Base-by-base conservation (phyloP, 2,329 filamentous ascomycete genomes). In the Cytospora chrysosperma region DNA sequence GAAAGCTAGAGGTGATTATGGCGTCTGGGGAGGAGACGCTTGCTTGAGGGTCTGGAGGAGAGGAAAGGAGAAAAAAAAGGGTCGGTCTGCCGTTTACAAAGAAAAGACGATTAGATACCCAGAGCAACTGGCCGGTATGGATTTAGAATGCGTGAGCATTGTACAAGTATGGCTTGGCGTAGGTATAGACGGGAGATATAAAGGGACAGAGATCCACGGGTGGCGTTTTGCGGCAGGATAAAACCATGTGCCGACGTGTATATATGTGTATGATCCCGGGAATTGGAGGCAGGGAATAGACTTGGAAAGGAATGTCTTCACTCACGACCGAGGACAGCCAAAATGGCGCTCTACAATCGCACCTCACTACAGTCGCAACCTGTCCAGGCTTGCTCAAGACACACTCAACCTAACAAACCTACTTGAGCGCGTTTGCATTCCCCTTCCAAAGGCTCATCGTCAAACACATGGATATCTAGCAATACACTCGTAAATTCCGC, bases 1-100 rank as follows among this genome's bases (percentile, higher is more conserved):
- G 90, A 71, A 86, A 88, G 76, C 83, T 98, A 68, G 90, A 93
- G 62, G 69, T 76, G 49, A 78, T 78, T 73, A 68, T 78, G 64
- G 78, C 78, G 21, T 13, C 37, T 1, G 63, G 57, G 37, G 50
- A 57, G 24, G 65, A 66, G 30, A 65, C 40, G 51, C 47, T 59
- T 1, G 19, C 60, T 6, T 62, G 56, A 65, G 37, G 26, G 30
- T 30, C 5, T 37, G 24, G 2, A n/a, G n/a, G n/a, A n/a, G n/a
- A n/a, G n/a, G n/a, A n/a, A n/a, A n/a, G n/a, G n/a, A n/a, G n/a
- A 30, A 37, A 10, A 27, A 8, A 47, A 21, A 24, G n/a, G n/a
- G 40, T 61, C 37, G 55, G n/a, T n/a, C 30, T 63, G 43, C 27
- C 49, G 47, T 51, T 24, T 37, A 32, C 43, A 62, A 50, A 56